Conservation (phyloP, 2,329 filamentous ascomycete genomes). For the Fusarium foetens region DNA sequence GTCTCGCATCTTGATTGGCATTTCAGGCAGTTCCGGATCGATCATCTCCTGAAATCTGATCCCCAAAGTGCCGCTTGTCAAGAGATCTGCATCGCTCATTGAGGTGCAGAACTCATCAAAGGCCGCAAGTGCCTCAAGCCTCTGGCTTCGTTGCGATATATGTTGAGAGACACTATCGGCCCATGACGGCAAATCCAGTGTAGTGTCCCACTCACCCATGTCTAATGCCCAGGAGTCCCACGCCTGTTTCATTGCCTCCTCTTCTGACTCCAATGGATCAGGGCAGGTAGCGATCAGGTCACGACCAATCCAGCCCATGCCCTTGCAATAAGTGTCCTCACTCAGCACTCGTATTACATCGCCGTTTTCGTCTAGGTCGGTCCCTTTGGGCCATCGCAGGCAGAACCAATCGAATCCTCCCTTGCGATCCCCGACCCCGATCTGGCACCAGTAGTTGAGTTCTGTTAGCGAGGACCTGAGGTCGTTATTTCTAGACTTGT, state of each 20-base stretch:
- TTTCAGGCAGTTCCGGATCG: slow-evolving; percentile 71
- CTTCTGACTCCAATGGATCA: slow-evolving; percentile 59
- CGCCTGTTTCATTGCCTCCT: slow-evolving; percentile 71
- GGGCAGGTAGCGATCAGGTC: slow-evolving; percentile 60
- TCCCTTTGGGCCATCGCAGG: slow-evolving; percentile 77
- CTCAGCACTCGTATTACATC: slow-evolving; percentile 82
- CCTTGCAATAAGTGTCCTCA: slow-evolving; percentile 77
- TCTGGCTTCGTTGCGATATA: slow-evolving; percentile 32
- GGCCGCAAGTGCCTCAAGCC: slow-evolving; percentile 55
- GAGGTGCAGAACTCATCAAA: slow-evolving; percentile 66
- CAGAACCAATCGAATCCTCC: slow-evolving; percentile 92
- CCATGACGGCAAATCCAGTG: slow-evolving; percentile 53
- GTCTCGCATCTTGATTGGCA: slow-evolving; percentile 59
- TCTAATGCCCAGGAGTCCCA: slow-evolving; percentile 77
- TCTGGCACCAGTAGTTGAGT: slow-evolving; percentile 96
- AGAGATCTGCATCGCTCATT: slow-evolving; percentile 74
- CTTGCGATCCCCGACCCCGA: slow-evolving; percentile 88
- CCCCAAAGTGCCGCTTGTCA: slow-evolving; percentile 60
- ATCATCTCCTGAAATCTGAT: slow-evolving; percentile 59
- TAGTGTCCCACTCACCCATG: slow-evolving; percentile 65
- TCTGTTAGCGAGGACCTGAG: slow-evolving; percentile 84
- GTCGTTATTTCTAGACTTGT: slow-evolving; percentile 74
- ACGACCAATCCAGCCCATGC: slow-evolving; percentile 80
- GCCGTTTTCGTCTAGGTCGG: slow-evolving; percentile 73
- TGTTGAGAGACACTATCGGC: slow-evolving; percentile 42